Percentiles rank a stretch among this genome's conserved stretches.
Evolutionary conservation across 2,329 filamentous ascomycete species (phyloP).

Genomic region (Cladosporium sp.): DNA sequence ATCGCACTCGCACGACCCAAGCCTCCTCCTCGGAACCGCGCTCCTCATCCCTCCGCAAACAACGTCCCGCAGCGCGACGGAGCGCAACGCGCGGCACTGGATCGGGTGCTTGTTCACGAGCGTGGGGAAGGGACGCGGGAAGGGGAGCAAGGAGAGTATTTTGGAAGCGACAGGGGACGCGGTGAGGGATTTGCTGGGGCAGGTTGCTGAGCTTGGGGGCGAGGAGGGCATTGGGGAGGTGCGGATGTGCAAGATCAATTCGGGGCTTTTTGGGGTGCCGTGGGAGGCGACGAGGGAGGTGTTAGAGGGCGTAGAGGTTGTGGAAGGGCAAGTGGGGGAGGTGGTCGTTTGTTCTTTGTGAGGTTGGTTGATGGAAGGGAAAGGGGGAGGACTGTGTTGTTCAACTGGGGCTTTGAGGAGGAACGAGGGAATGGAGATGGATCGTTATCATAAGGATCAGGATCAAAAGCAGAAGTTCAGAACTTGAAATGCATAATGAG

Average conservation of each 20-base stretch:
- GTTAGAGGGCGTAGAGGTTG: conserved; percentile 35
- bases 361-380: too few species aligned
- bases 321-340: not conserved
- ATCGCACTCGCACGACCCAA: conserved; percentile 18
- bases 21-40: conserved; percentile 39
- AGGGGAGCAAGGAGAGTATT: conserved; percentile 40
- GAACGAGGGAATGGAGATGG: too few species aligned
- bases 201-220: conserved; percentile 30
- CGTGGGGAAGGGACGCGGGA: conserved; percentile 39
- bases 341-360: not conserved
- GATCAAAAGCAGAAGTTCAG: too few species aligned
- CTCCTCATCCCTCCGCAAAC: conserved; percentile 48
- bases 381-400: too few species aligned
- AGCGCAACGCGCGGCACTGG: conserved; percentile 53
- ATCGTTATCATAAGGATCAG: too few species aligned
- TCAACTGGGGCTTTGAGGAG: too few species aligned
- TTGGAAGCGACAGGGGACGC: conserved; percentile 44
- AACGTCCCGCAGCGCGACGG: conserved; percentile 24
- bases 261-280: conserved; percentile 49
- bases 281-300: conserved; percentile 46
- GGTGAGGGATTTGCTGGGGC: conserved; percentile 42
- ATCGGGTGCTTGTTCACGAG: conserved; percentile 57
- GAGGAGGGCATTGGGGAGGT: conserved; percentile 30
- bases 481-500: too few species aligned
- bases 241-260: conserved; percentile 52